These are phyloP conservation scores for Ophiostoma sp. DNA, from an alignment of 2,329 filamentous ascomycete species.

Conservation along the genomic window DNA sequence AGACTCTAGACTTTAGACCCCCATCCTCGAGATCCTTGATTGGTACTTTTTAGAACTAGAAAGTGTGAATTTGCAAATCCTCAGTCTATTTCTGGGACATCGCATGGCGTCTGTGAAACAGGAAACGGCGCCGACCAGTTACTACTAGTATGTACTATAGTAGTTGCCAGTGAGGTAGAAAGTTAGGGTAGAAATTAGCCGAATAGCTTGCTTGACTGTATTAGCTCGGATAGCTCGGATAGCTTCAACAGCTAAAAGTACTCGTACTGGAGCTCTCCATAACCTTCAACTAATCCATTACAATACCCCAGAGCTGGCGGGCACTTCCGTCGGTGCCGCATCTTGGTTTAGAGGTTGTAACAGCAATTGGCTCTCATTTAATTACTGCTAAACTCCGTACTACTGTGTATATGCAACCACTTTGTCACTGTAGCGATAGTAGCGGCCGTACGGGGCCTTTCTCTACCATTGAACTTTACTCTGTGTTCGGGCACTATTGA, in stretches of 20 bases:
- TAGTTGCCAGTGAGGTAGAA: neutral
- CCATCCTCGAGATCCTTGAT: neutral
- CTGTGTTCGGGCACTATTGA: neutral
- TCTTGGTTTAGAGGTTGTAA: neutral
- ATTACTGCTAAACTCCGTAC: neutral
- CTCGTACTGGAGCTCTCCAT: neutral
- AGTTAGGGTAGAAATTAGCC: neutral
- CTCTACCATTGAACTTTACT: neutral
- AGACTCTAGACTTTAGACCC: too few species aligned
- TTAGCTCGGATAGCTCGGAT: neutral
- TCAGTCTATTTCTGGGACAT: neutral
- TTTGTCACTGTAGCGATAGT: neutral
- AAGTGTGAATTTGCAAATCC: neutral
- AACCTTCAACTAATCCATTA: neutral
- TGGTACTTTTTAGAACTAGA: neutral
- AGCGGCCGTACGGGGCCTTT: neutral
- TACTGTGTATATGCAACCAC: neutral
- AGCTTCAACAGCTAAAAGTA: neutral
- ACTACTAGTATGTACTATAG: too few species aligned
- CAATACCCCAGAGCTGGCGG: neutral
- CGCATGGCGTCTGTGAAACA: slow-evolving; percentile 3
- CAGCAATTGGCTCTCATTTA: neutral
- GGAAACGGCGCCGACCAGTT: neutral
- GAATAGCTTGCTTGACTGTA: too few species aligned
- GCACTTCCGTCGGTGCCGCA: slow-evolving; percentile 10